Evolutionary conservation across 768 basidiomycete species (phyloP).

Genomic region (Trametes sanguinea): DNA sequence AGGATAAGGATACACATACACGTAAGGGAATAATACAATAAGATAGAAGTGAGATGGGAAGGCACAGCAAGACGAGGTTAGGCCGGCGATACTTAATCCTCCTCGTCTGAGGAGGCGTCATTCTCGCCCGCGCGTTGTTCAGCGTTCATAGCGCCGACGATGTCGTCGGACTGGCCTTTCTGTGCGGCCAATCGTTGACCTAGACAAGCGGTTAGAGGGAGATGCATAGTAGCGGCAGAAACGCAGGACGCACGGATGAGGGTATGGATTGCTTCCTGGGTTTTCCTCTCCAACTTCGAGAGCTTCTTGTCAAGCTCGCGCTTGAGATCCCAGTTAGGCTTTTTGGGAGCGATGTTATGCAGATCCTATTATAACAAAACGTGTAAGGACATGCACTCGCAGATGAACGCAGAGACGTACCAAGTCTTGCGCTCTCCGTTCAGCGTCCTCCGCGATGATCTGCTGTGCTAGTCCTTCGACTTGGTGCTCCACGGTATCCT

Average conservation of each 20-base stretch:
- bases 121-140: slow-evolving; percentile 59
- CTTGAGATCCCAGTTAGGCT: slow-evolving; percentile 95
- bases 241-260: slow-evolving; percentile 74
- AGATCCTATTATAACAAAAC: slow-evolving; percentile 61
- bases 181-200: slow-evolving; percentile 80
- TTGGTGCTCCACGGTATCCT: slow-evolving; percentile 87
- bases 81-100: slow-evolving; percentile 43
- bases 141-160: slow-evolving; percentile 83
- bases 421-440: slow-evolving; percentile 82
- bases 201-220: slow-evolving; percentile 30
- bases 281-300: slow-evolving; percentile 85
- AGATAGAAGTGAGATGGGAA: slow-evolving; percentile 17
- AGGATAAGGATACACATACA: slow-evolving; percentile 23
- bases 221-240: not conserved
- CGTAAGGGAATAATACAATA: slow-evolving; percentile 19
- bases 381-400: not conserved
- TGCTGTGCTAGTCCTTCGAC: slow-evolving; percentile 82
- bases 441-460: slow-evolving; percentile 87
- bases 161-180: slow-evolving; percentile 76
- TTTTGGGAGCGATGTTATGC: slow-evolving; percentile 96
- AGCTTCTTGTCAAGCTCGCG: slow-evolving; percentile 91
- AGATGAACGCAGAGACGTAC: slow-evolving; percentile 45
- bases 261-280: slow-evolving; percentile 89
- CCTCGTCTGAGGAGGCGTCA: slow-evolving; percentile 63
- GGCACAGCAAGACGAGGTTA: slow-evolving; percentile 11